Percentiles rank a stretch among this genome's conserved stretches.
Conservation (phyloP, 345 rosid genomes). For the Draba incana region DNA sequence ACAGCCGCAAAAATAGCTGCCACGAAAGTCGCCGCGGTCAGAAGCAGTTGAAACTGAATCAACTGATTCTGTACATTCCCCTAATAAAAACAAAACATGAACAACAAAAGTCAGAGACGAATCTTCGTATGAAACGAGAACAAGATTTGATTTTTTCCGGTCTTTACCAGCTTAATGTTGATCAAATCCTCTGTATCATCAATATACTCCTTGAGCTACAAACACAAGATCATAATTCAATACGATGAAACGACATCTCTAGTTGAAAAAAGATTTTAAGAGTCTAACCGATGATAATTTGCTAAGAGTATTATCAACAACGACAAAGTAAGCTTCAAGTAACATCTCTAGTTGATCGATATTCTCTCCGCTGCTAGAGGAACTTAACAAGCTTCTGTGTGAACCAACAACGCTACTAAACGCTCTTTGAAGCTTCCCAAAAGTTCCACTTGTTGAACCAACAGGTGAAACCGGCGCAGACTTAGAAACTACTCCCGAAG, state of each 20-base stretch:
- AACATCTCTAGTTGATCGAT: constrained; percentile 95
- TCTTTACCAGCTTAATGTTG: constrained; percentile 84
- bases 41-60: constrained; percentile 92
- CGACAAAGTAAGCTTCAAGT: constrained; percentile 88
- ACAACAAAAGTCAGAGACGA: background rate
- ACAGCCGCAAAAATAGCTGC: constrained; percentile 85
- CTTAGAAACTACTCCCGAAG: constrained; percentile 51
- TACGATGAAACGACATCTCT: background rate
- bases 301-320: constrained; percentile 77
- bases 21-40: constrained; percentile 91
- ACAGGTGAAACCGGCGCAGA: constrained; percentile 93
- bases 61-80: constrained; percentile 93
- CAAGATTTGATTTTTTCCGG: background rate
- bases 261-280: background rate
- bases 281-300: constrained; percentile 76
- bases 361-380: constrained; percentile 62
- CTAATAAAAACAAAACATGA: constrained; percentile 44
- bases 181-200: constrained; percentile 97
- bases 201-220: constrained; percentile 93
- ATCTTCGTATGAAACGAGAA: background rate
- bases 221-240: constrained; percentile 24
- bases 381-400: constrained; percentile 69
- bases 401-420: constrained; percentile 72
- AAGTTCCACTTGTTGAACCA: constrained; percentile 53
- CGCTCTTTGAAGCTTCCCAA: constrained; percentile 71